Conservation (phyloP, 1,284 basidiomycete species). For the Apiotrichum gamsii region DNA sequence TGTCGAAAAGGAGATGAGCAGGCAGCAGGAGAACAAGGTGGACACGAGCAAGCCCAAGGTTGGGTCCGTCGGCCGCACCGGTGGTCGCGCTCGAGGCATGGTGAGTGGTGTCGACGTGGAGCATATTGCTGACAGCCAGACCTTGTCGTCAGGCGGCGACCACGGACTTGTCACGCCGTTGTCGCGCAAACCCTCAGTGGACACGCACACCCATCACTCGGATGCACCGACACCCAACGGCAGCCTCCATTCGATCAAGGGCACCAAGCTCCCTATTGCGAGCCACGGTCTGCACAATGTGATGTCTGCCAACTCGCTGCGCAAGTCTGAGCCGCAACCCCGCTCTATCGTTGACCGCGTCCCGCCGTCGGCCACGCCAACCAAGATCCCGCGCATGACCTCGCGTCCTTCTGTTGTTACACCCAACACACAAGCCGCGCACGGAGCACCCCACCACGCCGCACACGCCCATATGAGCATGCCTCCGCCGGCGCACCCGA, state of each 20-base stretch:
- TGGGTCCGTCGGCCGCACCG: conserved; percentile 6
- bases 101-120: conserved; percentile 2
- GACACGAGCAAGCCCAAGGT: background rate
- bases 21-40: background rate
- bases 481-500: conserved; percentile 27
- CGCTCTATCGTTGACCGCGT: no score
- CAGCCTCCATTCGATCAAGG: conserved; percentile 51
- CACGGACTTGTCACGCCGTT: conserved; percentile 19
- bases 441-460: no score
- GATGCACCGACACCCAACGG: conserved; percentile 32
- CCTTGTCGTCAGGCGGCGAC: conserved; percentile 69
- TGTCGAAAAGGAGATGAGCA: conserved; percentile 10
- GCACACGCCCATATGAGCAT: conserved; percentile 17
- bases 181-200: conserved; percentile 29
- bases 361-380: conserved; percentile 54
- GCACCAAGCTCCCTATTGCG: conserved; percentile 67
- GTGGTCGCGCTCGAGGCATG: conserved; percentile 10
- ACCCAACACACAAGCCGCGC: conserved; percentile 15
- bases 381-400: conserved; percentile 88
- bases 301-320: conserved; percentile 23
- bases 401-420: conserved; percentile 47
- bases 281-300: conserved; percentile 64
- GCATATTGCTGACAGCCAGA: conserved; percentile 57
- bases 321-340: conserved; percentile 21
- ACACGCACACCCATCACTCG: conserved; percentile 13